These are phyloP conservation scores for Camellia japonica DNA, from an alignment of 148 eudicot species.

Conservation along the genomic window DNA sequence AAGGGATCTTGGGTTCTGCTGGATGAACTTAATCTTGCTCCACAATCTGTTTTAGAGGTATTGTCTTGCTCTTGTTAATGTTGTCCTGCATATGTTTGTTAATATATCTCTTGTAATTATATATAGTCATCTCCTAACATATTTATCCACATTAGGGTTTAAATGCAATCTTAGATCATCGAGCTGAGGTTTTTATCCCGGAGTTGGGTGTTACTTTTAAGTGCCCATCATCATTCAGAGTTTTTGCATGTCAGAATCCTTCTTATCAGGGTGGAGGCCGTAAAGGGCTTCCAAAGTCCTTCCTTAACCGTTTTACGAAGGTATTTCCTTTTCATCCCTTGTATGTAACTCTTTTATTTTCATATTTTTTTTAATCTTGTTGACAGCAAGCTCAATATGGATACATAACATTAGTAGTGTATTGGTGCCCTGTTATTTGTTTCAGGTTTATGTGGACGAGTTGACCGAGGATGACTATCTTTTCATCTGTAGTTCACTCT, in stretches of 20 bases:
- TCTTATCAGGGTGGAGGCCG: constrained; percentile 94
- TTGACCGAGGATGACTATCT: constrained; percentile 72
- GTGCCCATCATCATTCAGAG: constrained; percentile 86
- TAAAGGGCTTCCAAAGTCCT: constrained; percentile 97
- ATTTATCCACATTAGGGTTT: constrained; percentile 52
- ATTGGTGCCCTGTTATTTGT: constrained; percentile 9
- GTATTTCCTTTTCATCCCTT: constrained; percentile 28
- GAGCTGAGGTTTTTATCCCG: constrained; percentile 97
- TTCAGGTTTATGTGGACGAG: constrained; percentile 96
- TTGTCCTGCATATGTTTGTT: background rate
- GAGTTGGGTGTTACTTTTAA: constrained; percentile 82
- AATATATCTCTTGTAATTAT: background rate
- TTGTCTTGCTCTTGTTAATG: background rate
- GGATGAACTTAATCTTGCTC: constrained; percentile 97
- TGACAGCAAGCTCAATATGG: background rate
- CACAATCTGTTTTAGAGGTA: constrained; percentile 98
- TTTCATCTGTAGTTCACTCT: constrained; percentile 69
- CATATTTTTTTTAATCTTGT: background rate
- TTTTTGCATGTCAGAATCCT: constrained; percentile 98
- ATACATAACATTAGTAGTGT: background rate
- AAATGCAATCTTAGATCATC: constrained; percentile 93
- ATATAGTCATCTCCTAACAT: background rate
- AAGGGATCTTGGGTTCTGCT: constrained; percentile 95
- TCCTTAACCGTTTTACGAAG: constrained; percentile 94
- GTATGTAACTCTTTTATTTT: background rate